Conservation (phyloP, 352 stramenopile species). For the Globisporangium paddicum region DNA sequence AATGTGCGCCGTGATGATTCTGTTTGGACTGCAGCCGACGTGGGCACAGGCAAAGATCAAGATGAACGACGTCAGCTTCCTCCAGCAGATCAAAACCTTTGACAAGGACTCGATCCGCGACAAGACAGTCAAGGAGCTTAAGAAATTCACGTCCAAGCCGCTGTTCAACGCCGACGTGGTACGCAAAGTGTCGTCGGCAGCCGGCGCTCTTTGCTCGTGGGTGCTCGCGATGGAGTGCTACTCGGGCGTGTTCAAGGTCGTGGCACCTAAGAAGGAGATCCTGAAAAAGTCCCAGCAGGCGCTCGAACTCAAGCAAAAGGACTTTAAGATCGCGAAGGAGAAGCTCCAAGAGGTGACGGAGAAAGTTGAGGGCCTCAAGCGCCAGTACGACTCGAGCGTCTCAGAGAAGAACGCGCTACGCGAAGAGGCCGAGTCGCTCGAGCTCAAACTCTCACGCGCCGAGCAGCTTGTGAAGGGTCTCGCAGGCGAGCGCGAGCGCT, state of each 20-base stretch:
- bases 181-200: slow-evolving; percentile 86
- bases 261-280: slow-evolving; percentile 88
- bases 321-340: slow-evolving; percentile 86
- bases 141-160: slow-evolving; percentile 91
- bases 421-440: slow-evolving; percentile 90
- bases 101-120: slow-evolving; percentile 95
- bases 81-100: slow-evolving; percentile 93
- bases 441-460: slow-evolving; percentile 91
- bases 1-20: slow-evolving; percentile 95
- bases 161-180: slow-evolving; percentile 86
- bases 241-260: slow-evolving; percentile 80
- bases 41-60: slow-evolving; percentile 93
- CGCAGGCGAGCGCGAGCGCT: slow-evolving; percentile 91
- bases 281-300: slow-evolving; percentile 85
- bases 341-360: slow-evolving; percentile 89
- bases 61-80: slow-evolving; percentile 92
- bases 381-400: slow-evolving; percentile 90
- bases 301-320: slow-evolving; percentile 84
- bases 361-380: slow-evolving; percentile 90
- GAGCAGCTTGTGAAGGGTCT: slow-evolving; percentile 94
- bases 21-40: slow-evolving; percentile 92
- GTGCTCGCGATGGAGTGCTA: slow-evolving; percentile 92
- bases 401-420: slow-evolving; percentile 92
- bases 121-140: slow-evolving; percentile 92
- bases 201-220: slow-evolving; percentile 89